These are phyloP conservation scores for Phaseolus lunatus DNA, from an alignment of 306 rosid species.

Conservation along the genomic window DNA sequence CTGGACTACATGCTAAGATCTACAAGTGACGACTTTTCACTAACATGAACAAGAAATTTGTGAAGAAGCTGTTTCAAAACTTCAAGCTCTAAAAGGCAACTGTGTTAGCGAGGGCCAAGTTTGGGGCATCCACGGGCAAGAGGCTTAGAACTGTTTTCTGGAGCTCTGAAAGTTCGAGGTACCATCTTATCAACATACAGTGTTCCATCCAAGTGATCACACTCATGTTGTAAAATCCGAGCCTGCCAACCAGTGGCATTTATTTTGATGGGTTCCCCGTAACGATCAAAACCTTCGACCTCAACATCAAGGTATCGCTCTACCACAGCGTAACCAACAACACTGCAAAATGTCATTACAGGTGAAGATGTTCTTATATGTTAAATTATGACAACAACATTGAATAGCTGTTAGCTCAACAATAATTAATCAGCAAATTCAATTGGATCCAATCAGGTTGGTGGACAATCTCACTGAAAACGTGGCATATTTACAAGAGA, in stretches of 20 bases:
- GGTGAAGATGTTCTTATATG: neutral
- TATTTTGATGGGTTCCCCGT: slow-evolving; percentile 62
- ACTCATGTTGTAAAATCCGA: slow-evolving; percentile 85
- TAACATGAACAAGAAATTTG: no score
- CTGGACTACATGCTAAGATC: no score
- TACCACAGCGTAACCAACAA: slow-evolving; percentile 67
- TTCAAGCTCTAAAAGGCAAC: neutral
- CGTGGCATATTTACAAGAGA: neutral
- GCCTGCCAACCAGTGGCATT: slow-evolving; percentile 89
- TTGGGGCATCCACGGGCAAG: slow-evolving; percentile 75
- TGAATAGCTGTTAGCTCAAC: slow-evolving; percentile 10
- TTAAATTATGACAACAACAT: neutral
- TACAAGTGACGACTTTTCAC: no score
- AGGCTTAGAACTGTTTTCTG: slow-evolving; percentile 66
- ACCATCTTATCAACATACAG: slow-evolving; percentile 83
- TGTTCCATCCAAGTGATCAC: slow-evolving; percentile 87
- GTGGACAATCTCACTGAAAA: slow-evolving; percentile 15
- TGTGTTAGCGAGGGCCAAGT: slow-evolving; percentile 60
- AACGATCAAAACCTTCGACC: slow-evolving; percentile 72
- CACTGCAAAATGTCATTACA: slow-evolving; percentile 54
- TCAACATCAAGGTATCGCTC: slow-evolving; percentile 81
- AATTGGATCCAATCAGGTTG: neutral
- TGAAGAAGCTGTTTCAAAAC: no score
- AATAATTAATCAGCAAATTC: slow-evolving; percentile 18
- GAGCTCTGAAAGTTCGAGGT: slow-evolving; percentile 71